Conservation (phyloP, 2,329 filamentous ascomycete species). For the Fusarium miscanthi region DNA sequence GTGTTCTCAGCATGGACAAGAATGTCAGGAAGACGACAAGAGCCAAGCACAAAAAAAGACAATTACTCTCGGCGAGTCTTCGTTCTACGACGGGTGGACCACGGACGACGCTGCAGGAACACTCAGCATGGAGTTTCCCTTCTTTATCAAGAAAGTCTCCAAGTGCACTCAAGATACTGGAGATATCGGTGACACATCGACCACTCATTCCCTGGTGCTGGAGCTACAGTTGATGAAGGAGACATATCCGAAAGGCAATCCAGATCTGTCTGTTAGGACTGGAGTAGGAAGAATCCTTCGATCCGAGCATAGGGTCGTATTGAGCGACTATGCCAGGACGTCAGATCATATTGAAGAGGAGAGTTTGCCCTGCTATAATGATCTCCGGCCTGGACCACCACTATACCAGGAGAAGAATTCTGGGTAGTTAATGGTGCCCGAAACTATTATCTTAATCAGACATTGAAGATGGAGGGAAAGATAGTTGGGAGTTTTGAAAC, state of each 20-base stretch:
- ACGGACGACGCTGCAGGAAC: conserved; percentile 63
- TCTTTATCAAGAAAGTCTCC: conserved; percentile 44
- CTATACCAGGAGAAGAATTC: neutral
- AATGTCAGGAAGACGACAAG: neutral
- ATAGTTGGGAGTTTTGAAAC: no score
- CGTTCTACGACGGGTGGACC: conserved; percentile 90
- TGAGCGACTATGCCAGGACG: conserved; percentile 69
- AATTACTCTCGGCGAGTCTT: conserved; percentile 79
- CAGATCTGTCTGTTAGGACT: conserved; percentile 78
- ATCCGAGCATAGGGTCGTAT: conserved; percentile 84
- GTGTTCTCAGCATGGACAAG: conserved; percentile 74
- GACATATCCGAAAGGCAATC: conserved; percentile 76
- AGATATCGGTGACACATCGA: conserved; percentile 76
- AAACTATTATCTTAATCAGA: neutral
- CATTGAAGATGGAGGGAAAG: neutral
- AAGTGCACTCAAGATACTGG: conserved; percentile 82
- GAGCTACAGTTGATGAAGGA: conserved; percentile 95
- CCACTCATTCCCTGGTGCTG: conserved; percentile 85
- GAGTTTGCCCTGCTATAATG: conserved; percentile 13
- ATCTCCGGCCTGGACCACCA: conserved; percentile 5
- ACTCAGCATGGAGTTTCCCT: conserved; percentile 75
- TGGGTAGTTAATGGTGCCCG: neutral
- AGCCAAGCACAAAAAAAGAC: conserved; percentile 65
- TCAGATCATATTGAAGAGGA: neutral
- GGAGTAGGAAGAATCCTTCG: conserved; percentile 88